Percentiles rank a stretch among this genome's conserved stretches.
phyloP scores from a whole-genome alignment of 192 early-diverging fungal species.

The Coemansia sp. region DNA sequence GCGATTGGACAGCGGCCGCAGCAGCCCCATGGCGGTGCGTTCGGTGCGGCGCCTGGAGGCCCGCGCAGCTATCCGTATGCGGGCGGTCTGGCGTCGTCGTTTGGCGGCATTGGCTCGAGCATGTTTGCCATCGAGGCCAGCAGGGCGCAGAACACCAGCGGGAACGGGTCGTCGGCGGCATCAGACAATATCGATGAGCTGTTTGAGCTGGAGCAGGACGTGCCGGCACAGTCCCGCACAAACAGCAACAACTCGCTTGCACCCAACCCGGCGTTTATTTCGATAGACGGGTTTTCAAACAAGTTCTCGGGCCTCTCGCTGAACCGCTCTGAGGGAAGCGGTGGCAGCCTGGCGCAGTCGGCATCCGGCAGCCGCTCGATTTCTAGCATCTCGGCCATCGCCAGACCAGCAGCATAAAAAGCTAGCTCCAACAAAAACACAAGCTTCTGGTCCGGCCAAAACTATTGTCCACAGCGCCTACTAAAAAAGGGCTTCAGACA shows the following conservation, averaged over 20 bases:
- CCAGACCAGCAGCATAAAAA: conserved; percentile 18
- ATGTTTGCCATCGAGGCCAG: conserved; percentile 9
- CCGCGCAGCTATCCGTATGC: conserved; percentile 9
- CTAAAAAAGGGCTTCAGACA: not conserved
- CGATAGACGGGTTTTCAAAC: conserved; percentile 39
- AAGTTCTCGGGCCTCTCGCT: conserved; percentile 37
- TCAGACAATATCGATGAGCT: conserved; percentile 43
- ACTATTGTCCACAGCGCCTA: not conserved
- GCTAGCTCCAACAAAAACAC: not conserved
- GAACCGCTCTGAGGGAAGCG: conserved; percentile 8
- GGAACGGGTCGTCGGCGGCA: conserved; percentile 34
- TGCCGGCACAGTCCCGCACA: conserved; percentile 1
- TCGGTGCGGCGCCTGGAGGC: not conserved
- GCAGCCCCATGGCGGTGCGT: not conserved
- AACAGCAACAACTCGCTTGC: conserved; percentile 11
- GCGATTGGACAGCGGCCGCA: conserved; percentile 35
- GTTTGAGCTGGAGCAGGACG: conserved; percentile 51
- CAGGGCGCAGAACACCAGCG: conserved; percentile 11
- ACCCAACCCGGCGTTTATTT: conserved; percentile 39
- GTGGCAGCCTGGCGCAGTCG: not conserved
- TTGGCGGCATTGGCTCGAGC: conserved; percentile 9
- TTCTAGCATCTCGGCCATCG: conserved; percentile 29
- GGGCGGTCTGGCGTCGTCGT: conserved; percentile 10
- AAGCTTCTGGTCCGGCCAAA: not conserved
- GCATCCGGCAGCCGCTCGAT: conserved; percentile 10